These are phyloP conservation scores for Gillenia trifoliata DNA, from an alignment of 306 rosid genomes.

Conservation along the genomic window DNA sequence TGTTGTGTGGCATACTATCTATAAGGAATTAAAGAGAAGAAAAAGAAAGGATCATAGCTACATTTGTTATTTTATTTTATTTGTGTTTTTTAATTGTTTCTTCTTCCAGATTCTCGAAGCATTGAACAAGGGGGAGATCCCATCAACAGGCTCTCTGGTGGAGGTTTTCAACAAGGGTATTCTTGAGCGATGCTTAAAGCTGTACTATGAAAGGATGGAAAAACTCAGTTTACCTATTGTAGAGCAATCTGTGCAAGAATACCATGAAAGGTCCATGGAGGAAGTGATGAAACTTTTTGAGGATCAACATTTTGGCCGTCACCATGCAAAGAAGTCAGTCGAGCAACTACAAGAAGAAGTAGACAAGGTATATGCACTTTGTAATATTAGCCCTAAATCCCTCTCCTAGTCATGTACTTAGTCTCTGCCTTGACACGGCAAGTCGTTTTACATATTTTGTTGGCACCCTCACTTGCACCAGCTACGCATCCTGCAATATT, in stretches of 20 bases:
- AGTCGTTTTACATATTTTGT: not conserved
- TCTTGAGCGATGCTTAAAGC: slow-evolving; percentile 82
- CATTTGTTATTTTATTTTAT: not conserved
- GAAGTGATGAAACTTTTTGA: slow-evolving; percentile 65
- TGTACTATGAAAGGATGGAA: slow-evolving; percentile 55
- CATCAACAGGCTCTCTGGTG: slow-evolving; percentile 96
- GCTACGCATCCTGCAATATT: not conserved
- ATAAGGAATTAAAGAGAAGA: not conserved
- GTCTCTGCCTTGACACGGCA: not conserved
- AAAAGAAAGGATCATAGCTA: not conserved
- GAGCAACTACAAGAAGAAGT: slow-evolving; percentile 74
- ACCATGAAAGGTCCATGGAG: slow-evolving; percentile 51
- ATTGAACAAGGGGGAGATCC: slow-evolving; percentile 97
- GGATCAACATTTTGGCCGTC: slow-evolving; percentile 81
- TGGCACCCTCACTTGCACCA: not conserved
- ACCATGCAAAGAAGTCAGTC: slow-evolving; percentile 84
- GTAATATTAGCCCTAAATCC: not conserved
- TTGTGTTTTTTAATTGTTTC: slow-evolving; percentile 15
- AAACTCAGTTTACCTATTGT: slow-evolving; percentile 57
- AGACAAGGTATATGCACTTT: slow-evolving; percentile 47
- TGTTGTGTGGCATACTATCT: not conserved
- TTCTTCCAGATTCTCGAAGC: slow-evolving; percentile 81
- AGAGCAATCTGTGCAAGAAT: slow-evolving; percentile 48
- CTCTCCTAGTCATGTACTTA: not conserved
- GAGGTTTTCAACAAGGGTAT: slow-evolving; percentile 90